Base-by-base conservation (phyloP, 805 yeast species). In the Candida dajiaensis region DNA sequence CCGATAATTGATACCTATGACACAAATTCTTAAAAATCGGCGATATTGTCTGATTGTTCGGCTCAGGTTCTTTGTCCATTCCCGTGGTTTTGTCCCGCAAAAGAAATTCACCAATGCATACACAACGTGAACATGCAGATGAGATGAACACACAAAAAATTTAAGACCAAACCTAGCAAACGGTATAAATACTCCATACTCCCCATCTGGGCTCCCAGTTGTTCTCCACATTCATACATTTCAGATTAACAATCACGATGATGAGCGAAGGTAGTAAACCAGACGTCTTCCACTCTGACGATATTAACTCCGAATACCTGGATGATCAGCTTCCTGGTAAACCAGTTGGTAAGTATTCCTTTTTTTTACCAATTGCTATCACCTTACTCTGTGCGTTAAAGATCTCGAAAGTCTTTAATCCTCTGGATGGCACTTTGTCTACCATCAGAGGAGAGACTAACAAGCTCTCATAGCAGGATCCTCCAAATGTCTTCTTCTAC, bases 321-420 rank as follows among this genome's bases (percentile, higher is more conserved):
- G 62, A 55, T 25, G 54, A 50, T 28, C 42, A 43, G 5, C 38
- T 40, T 6, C 59, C 61, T 15, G 57, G 61, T 41, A 41, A 45
- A 29, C 60, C 63, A 47, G 62, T 57, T 29, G 63, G 62, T 58
- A 50, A 54, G 62, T 58, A n/a, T n/a, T n/a, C n/a, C n/a, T n/a
- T 5, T 22, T 22, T 20, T 26, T 6, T 6, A 22, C 8, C 36
- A 26, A 26, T 11, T 36, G 22, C 37, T 26, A n/a, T 43, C n/a
- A 38, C 31, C n/a, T 28, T n/a, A 13, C n/a, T 28, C n/a, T 11
- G 6, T n/a, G 31, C 13, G 31, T 28, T 28, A 28, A 28, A 28
- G 31, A 28, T n/a, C 13, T 12, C 3, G n/a, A 13, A n/a, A 28
- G 31, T 28, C 31, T 28, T 28, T 28, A 28, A 28, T 28, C 31